These are phyloP conservation scores for Vickermania ingenoplastis DNA, from an alignment of 208 protist species.

Conservation along the genomic window DNA sequence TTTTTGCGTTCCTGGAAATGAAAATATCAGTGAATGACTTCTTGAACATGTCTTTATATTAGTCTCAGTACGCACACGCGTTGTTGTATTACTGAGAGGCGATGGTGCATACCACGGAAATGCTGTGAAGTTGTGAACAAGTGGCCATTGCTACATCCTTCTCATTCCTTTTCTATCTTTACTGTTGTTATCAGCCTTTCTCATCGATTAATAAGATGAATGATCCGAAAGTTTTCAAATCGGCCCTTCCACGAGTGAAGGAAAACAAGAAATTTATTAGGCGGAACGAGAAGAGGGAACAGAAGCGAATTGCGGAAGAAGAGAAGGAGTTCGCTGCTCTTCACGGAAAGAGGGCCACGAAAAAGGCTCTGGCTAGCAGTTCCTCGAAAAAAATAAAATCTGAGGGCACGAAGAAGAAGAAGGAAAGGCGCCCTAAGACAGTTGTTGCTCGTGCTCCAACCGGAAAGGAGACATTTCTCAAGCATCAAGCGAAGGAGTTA, in stretches of 20 bases:
- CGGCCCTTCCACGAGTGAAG: constrained; percentile 9
- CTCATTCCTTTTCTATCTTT: too few relatives aligned
- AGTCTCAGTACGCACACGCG: too few relatives aligned
- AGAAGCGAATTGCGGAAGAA: constrained; percentile 23
- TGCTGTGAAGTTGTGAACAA: too few relatives aligned
- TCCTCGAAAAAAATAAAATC: constrained; percentile 4
- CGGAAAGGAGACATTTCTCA: constrained; percentile 41
- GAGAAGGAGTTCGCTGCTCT: constrained; percentile 1
- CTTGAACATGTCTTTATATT: too few relatives aligned
- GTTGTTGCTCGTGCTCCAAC: constrained; percentile 24
- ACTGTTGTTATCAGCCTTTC: too few relatives aligned
- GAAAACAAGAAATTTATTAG: constrained; percentile 52
- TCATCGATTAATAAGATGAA: constrained; percentile 5
- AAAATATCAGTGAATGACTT: too few relatives aligned
- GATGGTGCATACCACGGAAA: too few relatives aligned
- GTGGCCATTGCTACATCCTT: too few relatives aligned
- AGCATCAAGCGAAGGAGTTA: constrained; percentile 34
- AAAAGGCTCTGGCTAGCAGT: constrained; percentile 9
- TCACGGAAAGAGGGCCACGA: constrained; percentile 7
- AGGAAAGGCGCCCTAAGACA: constrained; percentile 22
- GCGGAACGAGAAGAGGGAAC: constrained; percentile 47
- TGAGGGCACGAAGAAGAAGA: constrained; percentile 19
- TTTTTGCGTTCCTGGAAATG: too few relatives aligned
- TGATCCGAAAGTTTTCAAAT: background rate
- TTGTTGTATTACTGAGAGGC: too few relatives aligned